Base-by-base conservation (phyloP, 192 early-diverging fungal genomes). In the Umbelopsis isabellina region DNA sequence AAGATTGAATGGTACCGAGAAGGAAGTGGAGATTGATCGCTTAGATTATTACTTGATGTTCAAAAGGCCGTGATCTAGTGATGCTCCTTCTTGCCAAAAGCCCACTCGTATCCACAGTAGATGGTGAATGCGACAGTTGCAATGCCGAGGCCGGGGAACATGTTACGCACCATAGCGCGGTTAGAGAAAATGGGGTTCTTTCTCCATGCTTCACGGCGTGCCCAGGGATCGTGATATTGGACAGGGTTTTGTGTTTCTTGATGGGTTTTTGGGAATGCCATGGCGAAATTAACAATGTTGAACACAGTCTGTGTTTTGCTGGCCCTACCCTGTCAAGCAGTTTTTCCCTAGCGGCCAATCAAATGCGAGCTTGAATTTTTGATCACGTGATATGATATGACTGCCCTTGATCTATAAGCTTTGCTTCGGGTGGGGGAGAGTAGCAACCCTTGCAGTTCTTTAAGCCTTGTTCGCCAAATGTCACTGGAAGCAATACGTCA, bases 101-200 rank as follows among this genome's bases (percentile, higher is more conserved):
- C 81, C 51, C 89, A 82, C 73, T 92, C 90, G 72, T 87, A 89
- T 70, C 77, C 87, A 67, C 86, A 84, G 72, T 91, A 90, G 47
- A 81, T 85, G n/a, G 89, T 83, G 71, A 93, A 93, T 50, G 89
- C 86, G 48, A 85, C 91, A 22, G 91, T 85, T 12, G 91, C 91
- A 48, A 90, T 88, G 71, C 91, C 91, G 67, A 93, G 83, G 65
- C 91, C 91, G 16, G 91, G 91, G 83, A 89, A 89, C 83, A 91
- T 85, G 75, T 85, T 87, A 48, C 79, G 79, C 66, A 90, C 78
- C 74, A 86, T 85, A 49, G 78, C 71, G 65, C 82, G 76, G 70
- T 84, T 86, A 30, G 87, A 86, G 73, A 93, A 93, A 65, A 89
- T 82, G 53, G 89, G 84, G 77, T 86, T 82, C 65, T 82, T 82